Evolutionary conservation across 2,329 filamentous ascomycete genomes (phyloP), one percentile per base, ranked within the genome.

Genomic region (Pseudopyricularia cyperi): DNA sequence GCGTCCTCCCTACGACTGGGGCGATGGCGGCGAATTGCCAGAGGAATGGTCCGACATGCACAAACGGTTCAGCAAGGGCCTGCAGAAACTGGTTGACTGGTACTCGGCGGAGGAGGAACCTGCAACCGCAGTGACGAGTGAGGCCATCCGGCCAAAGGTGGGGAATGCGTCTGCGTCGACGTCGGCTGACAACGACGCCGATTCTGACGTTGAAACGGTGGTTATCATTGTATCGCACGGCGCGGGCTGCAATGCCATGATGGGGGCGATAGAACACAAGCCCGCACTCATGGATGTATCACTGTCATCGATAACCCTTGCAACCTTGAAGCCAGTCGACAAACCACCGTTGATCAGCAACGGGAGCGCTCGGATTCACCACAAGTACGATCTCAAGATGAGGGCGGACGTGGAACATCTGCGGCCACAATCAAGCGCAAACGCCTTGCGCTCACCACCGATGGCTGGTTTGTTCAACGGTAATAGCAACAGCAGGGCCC

Each of bases 31-130:
- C 37, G 77, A 84, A 44, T 87, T 88, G 59, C 89, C 88, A 1
- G 93, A 98, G 66, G 93, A 97, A 67, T 98, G 93, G 93, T 86
- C 88, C 30, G 75, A 82, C 3, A 97, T 98, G 93, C 93, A 98
- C 67, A 84, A 83, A 63, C 80, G 93, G 22, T 95, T 97, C 61
- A 79, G 89, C 35, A 79, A 75, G 55, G 91, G 91, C 1, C 67
- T 96, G 37, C 82, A 87, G 57, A 80, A 80, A 46, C 77, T 96
- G 70, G 72, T 96, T 12, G 77, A 85, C 54, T 97, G 89, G 87
- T 98, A 98, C 63, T 74, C 63, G 60, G 80, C 65, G 56, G 72
- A 68, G 7, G 73, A 77, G 30, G 66, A 71, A 34, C 73, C 75
- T 4, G 71, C 71, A 15, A 71, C 75, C 39, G 70, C 75, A 63